Base-by-base conservation (phyloP, 2,329 filamentous ascomycete species). In the Botrytis aclada region DNA sequence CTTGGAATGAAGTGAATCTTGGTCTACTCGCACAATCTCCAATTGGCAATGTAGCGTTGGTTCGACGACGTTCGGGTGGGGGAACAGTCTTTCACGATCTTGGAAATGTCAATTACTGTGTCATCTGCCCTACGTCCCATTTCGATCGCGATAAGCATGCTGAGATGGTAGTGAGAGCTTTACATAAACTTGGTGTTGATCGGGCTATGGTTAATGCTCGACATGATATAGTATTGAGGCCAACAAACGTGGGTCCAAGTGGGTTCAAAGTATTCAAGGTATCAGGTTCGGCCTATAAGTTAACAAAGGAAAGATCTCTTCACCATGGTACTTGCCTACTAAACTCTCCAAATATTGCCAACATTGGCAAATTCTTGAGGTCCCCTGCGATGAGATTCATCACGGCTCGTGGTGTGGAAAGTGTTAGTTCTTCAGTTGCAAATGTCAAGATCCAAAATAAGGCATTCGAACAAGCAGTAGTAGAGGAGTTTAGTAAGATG, bases 261-360 rank as follows among this genome's bases (percentile, higher is more conserved):
- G 70, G 71, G 67, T 70, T 74, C 45, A 75, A 60, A 51, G 85
- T 87, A 2, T 88, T 91, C 80, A 99, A 99, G 82, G 88, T 98
- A 18, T 97, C 94, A 0, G 96, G 96, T 1, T 98, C 94, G 0
- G 96, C 96, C 18, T 99, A 97, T 84, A 98, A 98, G 82, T 86
- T 99, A 71, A 98, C 93, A 0, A 87, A 93, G 37, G 84, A 89
- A 66, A 88, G 95, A 62, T 92, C 94, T 12, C 85, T 99, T 73
- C 96, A 99, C 82, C 96, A 99, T 82, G 96, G 95, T 12, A 99
- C 96, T 0, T 96, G 94, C 79, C 85, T 99, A 61, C 85, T 98
- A 3, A 85, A 87, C 47, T 95, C 93, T 71, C 91, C 92, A 2
- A 93, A 97, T 80, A 84, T 98, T 60, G 81, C 84, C 43, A 83